Percentiles rank a stretch among this genome's conserved stretches.
Evolutionary conservation across 2,329 filamentous ascomycete species (phyloP).

Genomic region (Fusarium globosum): DNA sequence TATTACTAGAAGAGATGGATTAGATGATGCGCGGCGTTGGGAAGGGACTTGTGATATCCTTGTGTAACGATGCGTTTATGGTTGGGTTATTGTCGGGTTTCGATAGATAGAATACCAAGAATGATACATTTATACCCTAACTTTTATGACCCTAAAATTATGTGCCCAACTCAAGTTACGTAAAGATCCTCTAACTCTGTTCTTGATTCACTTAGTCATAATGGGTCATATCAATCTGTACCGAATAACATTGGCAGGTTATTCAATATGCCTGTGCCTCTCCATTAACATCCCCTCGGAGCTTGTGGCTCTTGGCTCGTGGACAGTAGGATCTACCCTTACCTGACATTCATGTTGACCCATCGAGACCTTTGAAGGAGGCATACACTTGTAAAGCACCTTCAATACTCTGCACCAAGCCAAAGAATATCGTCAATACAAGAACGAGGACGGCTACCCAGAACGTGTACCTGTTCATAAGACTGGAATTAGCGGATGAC

Average conservation of each 20-base stretch:
- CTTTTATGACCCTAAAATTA: no score
- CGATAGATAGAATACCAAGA: constrained; percentile 27
- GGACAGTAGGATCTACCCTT: neutral
- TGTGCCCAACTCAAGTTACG: neutral
- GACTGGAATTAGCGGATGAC: neutral
- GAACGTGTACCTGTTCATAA: neutral
- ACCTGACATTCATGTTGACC: neutral
- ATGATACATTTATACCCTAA: neutral
- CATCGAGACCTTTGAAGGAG: neutral
- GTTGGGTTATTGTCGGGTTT: constrained; percentile 2
- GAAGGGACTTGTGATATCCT: constrained; percentile 32
- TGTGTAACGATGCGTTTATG: constrained; percentile 31
- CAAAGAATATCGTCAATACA: constrained; percentile 8
- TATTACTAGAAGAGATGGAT: constrained; percentile 3
- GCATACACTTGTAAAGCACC: constrained; percentile 7
- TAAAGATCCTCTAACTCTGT: no score
- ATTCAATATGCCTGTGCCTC: neutral
- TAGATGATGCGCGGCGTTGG: constrained; percentile 28
- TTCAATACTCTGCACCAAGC: constrained; percentile 3
- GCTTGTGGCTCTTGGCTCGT: neutral
- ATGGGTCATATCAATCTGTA: neutral
- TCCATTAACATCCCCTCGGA: neutral
- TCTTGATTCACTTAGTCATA: neutral
- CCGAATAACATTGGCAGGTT: fast-evolving
- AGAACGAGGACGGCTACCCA: constrained; percentile 2